Evolutionary conservation across 371 early-diverging fungal species (phyloP), one percentile per base, ranked within the genome.

Genomic region (Fennellomyces sp.): DNA sequence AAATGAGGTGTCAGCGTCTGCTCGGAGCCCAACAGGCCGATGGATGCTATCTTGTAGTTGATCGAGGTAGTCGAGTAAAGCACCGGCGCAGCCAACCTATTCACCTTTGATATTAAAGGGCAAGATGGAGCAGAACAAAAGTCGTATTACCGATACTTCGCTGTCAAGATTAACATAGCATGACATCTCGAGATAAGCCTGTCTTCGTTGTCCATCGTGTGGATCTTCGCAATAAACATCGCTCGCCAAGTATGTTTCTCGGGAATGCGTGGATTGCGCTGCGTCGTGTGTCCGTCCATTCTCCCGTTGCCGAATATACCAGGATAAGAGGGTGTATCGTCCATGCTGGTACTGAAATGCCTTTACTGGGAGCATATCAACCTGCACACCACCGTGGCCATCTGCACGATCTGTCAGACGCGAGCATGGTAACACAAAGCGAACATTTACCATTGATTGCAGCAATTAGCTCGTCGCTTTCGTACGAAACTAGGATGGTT

Each of bases 71-170:
- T 68, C 68, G 4, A 91, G 55, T 3, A 90, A 45, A 1, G 86
- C 85, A 3, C 91, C 91, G 21, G 85, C 82, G 63, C 84, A 83
- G 6, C 88, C 83, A 56, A 89, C 70, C 90, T 89, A 55, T 25
- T 26, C 31, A n/a, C n/a, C n/a, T n/a, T n/a, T n/a, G n/a, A n/a
- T n/a, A n/a, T n/a, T n/a, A n/a, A n/a, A n/a, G n/a, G n/a, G n/a
- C n/a, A n/a, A n/a, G n/a, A n/a, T n/a, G n/a, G n/a, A n/a, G n/a
- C n/a, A 30, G 4, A 10, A 15, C 42, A 26, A 41, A 39, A 3
- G 11, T 21, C 23, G 3, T 47, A 35, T 64, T 53, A 72, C 73
- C 31, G 48, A 36, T 81, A 80, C 2, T 23, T 52, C 21, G 51
- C 78, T 82, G 11, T 82, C 75, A 28, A 88, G 56, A 12, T 82